Conservation (phyloP, 805 yeast species). For the Zygoascus biomembranicola region DNA sequence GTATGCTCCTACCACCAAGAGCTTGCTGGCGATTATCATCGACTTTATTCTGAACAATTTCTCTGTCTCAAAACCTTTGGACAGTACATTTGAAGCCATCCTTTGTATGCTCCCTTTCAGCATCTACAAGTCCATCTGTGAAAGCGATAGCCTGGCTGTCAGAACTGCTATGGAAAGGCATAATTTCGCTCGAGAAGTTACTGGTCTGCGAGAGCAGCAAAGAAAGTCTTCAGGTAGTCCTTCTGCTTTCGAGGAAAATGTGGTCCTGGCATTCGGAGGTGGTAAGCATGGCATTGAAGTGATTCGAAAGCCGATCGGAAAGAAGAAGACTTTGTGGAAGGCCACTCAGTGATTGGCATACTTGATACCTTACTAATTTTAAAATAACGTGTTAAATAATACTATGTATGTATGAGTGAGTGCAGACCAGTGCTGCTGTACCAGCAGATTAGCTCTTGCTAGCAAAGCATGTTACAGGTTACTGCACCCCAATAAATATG, state of each 20-base stretch:
- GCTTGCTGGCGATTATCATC: slow-evolving; percentile 17
- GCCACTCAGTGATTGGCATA: slow-evolving; percentile 3
- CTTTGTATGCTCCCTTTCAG: slow-evolving; percentile 23
- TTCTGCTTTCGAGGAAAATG: slow-evolving; percentile 24
- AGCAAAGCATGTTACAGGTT: too few relatives aligned
- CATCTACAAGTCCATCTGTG: slow-evolving; percentile 23
- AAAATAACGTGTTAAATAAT: not conserved
- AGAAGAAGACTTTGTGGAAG: slow-evolving; percentile 18
- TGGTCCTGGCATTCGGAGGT: slow-evolving; percentile 30
- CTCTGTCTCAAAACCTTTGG: slow-evolving; percentile 11
- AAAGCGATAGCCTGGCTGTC: slow-evolving; percentile 20
- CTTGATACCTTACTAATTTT: not conserved
- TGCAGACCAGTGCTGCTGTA: too few relatives aligned
- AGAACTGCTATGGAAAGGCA: slow-evolving; percentile 26
- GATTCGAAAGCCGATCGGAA: slow-evolving; percentile 17
- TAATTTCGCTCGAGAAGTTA: slow-evolving; percentile 24
- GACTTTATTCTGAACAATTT: slow-evolving; percentile 16
- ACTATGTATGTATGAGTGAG: not conserved
- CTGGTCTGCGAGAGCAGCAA: slow-evolving; percentile 19
- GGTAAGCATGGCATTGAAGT: slow-evolving; percentile 27
- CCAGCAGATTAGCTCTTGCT: too few relatives aligned
- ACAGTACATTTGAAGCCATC: slow-evolving; percentile 12
- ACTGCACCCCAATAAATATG: too few relatives aligned
- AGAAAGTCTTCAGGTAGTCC: slow-evolving; percentile 8
- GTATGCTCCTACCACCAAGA: slow-evolving; percentile 25